Conservation (phyloP, 1,284 basidiomycete genomes). For the Leccinum holopus region DNA sequence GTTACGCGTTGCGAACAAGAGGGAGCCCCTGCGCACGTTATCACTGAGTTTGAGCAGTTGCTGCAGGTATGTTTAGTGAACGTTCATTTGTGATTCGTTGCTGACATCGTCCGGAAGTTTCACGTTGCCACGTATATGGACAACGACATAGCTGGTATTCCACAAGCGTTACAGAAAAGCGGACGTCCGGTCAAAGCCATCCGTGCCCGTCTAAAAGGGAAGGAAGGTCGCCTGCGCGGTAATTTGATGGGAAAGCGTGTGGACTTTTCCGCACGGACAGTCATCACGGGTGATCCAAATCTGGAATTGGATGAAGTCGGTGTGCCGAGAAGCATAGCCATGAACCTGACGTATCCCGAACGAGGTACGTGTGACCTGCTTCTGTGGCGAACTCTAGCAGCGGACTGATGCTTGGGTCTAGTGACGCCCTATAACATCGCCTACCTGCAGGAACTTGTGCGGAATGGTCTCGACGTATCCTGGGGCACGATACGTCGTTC, state of each 20-base stretch:
- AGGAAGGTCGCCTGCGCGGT: constrained; percentile 96
- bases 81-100: not conserved
- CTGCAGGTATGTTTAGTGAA: constrained; percentile 65
- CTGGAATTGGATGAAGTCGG: constrained; percentile 96
- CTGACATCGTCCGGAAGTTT: constrained; percentile 55
- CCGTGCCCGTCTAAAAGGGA: constrained; percentile 96
- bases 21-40: constrained; percentile 94
- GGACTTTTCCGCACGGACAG: constrained; percentile 98
- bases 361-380: constrained; percentile 57
- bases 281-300: constrained; percentile 99
- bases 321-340: constrained; percentile 95
- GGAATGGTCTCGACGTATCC: constrained; percentile 94
- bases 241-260: constrained; percentile 99
- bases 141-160: constrained; percentile 98
- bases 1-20: constrained; percentile 95
- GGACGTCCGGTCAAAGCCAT: constrained; percentile 99
- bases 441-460: constrained; percentile 94
- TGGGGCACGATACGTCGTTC: constrained; percentile 95
- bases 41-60: constrained; percentile 95
- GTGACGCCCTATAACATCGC: constrained; percentile 98
- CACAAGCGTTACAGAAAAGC: constrained; percentile 96
- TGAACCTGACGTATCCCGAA: constrained; percentile 98
- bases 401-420: constrained; percentile 30
- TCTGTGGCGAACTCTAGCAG: not conserved
- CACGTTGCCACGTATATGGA: constrained; percentile 99